Evolutionary conservation across 495 filamentous ascomycete species (phyloP).

Genomic region (Penicillium fimorum): DNA sequence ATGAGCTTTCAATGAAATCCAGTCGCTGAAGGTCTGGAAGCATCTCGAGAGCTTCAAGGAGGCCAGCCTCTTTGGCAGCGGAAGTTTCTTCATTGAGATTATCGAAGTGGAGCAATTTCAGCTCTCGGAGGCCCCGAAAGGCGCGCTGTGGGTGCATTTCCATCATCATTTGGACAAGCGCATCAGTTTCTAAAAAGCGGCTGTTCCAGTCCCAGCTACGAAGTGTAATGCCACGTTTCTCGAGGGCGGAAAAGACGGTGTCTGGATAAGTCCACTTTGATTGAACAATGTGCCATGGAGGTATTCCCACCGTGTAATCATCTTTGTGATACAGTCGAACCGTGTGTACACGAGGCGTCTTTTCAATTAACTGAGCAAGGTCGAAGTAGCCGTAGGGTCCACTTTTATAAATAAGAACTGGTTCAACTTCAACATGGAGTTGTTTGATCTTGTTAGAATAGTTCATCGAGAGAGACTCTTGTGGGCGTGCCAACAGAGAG

Average conservation of each 20-base stretch:
- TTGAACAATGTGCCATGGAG: conserved; percentile 23
- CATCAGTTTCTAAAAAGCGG: conserved; percentile 53
- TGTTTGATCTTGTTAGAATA: conserved; percentile 69
- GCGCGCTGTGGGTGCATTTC: conserved; percentile 53
- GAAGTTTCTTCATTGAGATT: conserved; percentile 16
- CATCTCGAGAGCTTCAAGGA: conserved; percentile 56
- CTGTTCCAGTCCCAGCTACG: conserved; percentile 77
- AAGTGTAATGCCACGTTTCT: conserved; percentile 47
- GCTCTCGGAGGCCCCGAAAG: conserved; percentile 58
- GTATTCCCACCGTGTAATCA: conserved; percentile 34
- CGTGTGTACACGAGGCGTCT: conserved; percentile 41
- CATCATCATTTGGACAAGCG: conserved; percentile 50
- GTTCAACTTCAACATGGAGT: conserved; percentile 62
- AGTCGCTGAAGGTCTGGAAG: conserved; percentile 63
- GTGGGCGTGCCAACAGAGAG: conserved; percentile 44
- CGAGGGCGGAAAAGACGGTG: conserved; percentile 56
- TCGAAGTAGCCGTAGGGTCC: conserved; percentile 50
- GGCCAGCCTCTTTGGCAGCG: conserved; percentile 39
- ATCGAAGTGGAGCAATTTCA: conserved; percentile 64
- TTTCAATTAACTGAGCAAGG: conserved; percentile 39
- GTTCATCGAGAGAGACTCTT: conserved; percentile 42
- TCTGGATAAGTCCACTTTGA: conserved; percentile 64
- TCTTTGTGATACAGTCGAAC: conserved; percentile 42
- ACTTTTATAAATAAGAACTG: conserved; percentile 42
- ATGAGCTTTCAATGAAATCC: conserved; percentile 63